Evolutionary conservation across 768 basidiomycete species (phyloP).

Genomic region (Butyriboletus loyo): DNA sequence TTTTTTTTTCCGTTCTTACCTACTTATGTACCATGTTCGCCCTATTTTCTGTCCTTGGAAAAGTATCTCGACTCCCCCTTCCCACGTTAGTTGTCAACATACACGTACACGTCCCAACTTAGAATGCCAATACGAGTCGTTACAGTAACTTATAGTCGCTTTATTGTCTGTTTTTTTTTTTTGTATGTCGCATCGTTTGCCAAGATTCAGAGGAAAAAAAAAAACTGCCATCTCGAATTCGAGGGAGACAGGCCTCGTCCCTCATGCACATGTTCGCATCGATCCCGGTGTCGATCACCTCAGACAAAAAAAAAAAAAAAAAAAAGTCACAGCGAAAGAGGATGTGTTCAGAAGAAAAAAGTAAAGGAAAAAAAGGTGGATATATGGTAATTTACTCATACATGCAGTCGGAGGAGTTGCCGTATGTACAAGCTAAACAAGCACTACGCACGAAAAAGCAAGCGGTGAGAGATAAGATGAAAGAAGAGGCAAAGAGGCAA

Average conservation of each 20-base stretch:
- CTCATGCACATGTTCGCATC: background rate
- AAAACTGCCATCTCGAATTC: background rate
- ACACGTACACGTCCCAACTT: too few species aligned
- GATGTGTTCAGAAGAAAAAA: too few species aligned
- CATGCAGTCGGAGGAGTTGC: background rate
- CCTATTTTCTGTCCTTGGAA: too few species aligned
- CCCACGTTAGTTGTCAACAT: too few species aligned
- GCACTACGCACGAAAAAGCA: background rate
- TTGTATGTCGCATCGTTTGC: background rate
- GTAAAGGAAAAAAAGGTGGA: too few species aligned
- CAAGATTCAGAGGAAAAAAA: too few species aligned
- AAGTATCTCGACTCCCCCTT: too few species aligned
- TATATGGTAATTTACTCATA: constrained; percentile 3
- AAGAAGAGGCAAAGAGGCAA: background rate
- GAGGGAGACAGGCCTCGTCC: background rate
- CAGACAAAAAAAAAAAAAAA: background rate
- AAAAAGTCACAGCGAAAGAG: too few species aligned
- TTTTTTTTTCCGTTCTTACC: too few species aligned
- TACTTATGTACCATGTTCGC: too few species aligned
- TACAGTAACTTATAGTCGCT: constrained; percentile 12
- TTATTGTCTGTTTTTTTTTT: background rate
- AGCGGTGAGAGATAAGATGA: too few species aligned
- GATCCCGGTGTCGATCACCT: background rate
- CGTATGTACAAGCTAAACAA: background rate
- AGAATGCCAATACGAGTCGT: too few species aligned